Percentiles rank a stretch among this genome's conserved stretches.
Conservation (phyloP, 1,284 basidiomycete species). For the Trichosporon asahii region DNA sequence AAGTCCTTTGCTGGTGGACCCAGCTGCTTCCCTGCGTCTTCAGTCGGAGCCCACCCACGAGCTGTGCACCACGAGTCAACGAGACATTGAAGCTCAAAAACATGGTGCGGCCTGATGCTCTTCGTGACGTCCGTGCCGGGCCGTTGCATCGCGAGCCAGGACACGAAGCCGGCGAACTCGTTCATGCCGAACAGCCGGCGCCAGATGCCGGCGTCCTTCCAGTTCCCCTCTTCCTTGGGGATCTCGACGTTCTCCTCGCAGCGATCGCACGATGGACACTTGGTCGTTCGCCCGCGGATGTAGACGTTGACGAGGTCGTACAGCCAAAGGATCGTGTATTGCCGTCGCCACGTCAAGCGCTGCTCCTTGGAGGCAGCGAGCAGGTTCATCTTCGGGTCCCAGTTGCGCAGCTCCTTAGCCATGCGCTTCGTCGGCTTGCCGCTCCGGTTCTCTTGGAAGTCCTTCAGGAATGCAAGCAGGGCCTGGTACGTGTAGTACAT, state of each 20-base stretch:
- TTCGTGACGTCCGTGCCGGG: background rate
- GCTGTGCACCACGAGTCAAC: background rate
- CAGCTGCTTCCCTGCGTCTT: background rate
- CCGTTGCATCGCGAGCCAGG: background rate
- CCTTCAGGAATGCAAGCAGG: background rate
- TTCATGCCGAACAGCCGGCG: conserved; percentile 10
- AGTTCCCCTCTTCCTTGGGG: background rate
- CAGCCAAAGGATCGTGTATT: conserved; percentile 12
- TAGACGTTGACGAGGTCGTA: conserved; percentile 11
- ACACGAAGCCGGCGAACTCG: conserved; percentile 10
- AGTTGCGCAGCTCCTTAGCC: conserved; percentile 5
- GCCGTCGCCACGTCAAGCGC: background rate
- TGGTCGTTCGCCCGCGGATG: background rate
- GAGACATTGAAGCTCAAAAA: conserved; percentile 4
- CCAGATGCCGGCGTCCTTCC: background rate
- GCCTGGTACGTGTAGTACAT: conserved; percentile 2
- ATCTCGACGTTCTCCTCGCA: background rate
- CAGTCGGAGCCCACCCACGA: background rate
- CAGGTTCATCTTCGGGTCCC: background rate
- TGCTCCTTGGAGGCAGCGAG: background rate
- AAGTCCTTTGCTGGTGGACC: background rate
- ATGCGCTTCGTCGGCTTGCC: conserved; percentile 8
- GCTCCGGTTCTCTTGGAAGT: conserved; percentile 5
- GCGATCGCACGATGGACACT: background rate
- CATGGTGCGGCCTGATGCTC: conserved; percentile 6